These are phyloP conservation scores for Stylosanthes scabra DNA, from an alignment of 331 rosid genomes.

Conservation along the genomic window DNA sequence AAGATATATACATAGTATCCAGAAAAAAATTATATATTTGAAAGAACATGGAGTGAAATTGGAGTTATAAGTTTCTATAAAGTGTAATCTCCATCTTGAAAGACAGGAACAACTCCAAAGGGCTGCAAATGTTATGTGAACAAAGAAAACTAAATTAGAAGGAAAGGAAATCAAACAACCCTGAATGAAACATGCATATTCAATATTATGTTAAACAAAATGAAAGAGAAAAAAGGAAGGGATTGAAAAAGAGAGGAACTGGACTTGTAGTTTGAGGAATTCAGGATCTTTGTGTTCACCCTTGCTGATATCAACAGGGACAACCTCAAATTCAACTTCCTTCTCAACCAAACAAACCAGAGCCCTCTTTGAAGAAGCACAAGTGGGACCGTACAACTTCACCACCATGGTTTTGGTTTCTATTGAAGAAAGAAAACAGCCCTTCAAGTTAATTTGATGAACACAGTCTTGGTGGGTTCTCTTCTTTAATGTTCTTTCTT, in stretches of 20 bases:
- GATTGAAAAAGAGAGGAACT: background rate
- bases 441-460: background rate
- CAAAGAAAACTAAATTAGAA: background rate
- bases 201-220: background rate
- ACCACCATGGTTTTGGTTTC: conserved; percentile 41
- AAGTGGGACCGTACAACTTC: conserved; percentile 46
- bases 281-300: conserved; percentile 40
- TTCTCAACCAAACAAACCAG: conserved; percentile 40
- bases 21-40: background rate
- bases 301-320: conserved; percentile 32
- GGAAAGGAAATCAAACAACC: background rate
- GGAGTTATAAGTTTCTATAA: conserved; percentile 38
- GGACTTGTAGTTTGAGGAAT: conserved; percentile 44
- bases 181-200: background rate
- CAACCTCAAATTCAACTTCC: conserved; percentile 43
- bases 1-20: background rate
- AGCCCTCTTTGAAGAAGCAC: conserved; percentile 39
- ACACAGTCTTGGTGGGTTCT: background rate
- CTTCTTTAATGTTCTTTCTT: too few relatives aligned
- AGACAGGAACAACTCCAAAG: conserved; percentile 56
- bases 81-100: conserved; percentile 55
- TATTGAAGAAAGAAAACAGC: background rate
- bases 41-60: background rate
- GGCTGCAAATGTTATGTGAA: conserved; percentile 34
- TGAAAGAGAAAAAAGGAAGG: background rate